phyloP scores from a whole-genome alignment of 768 basidiomycete genomes.

The Sporobolomyces phaffii region DNA sequence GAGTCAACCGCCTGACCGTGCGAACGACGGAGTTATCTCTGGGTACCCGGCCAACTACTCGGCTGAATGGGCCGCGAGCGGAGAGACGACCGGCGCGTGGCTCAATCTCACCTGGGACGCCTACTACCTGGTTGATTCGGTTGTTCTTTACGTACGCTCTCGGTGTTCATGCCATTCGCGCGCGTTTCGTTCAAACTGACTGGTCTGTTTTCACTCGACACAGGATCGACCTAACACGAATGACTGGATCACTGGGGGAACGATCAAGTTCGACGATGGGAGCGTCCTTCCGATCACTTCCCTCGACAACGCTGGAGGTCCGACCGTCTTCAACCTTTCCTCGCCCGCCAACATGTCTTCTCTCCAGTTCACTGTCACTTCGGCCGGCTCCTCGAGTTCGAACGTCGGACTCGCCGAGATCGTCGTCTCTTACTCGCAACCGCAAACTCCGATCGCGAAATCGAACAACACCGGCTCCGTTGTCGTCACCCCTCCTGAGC shows the following conservation, averaged over 20 bases:
- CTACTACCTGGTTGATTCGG: constrained; percentile 28
- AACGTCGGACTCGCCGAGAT: constrained; percentile 36
- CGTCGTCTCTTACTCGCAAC: constrained; percentile 19
- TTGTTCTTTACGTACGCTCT: constrained; percentile 24
- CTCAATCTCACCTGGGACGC: constrained; percentile 15
- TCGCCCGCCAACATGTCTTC: constrained; percentile 25
- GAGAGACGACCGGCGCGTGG: constrained; percentile 15
- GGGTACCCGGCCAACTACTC: constrained; percentile 16
- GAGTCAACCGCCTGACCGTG: constrained; percentile 16
- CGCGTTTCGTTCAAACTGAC: background rate
- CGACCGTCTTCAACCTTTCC: constrained; percentile 25
- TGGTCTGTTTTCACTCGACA: too few species aligned
- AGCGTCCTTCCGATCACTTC: background rate
- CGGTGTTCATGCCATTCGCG: too few species aligned
- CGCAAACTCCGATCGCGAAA: constrained; percentile 22
- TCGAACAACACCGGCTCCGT: background rate
- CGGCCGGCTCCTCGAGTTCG: background rate
- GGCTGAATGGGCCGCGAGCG: constrained; percentile 24
- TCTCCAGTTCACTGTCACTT: constrained; percentile 18
- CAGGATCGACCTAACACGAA: constrained; percentile 28
- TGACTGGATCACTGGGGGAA: constrained; percentile 27
- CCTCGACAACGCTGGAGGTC: constrained; percentile 32
- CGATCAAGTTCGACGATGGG: constrained; percentile 24
- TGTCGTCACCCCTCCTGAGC: background rate
- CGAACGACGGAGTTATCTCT: constrained; percentile 27